Conservation (phyloP, 805 yeast genomes). For the Peterozyma xylosa region DNA sequence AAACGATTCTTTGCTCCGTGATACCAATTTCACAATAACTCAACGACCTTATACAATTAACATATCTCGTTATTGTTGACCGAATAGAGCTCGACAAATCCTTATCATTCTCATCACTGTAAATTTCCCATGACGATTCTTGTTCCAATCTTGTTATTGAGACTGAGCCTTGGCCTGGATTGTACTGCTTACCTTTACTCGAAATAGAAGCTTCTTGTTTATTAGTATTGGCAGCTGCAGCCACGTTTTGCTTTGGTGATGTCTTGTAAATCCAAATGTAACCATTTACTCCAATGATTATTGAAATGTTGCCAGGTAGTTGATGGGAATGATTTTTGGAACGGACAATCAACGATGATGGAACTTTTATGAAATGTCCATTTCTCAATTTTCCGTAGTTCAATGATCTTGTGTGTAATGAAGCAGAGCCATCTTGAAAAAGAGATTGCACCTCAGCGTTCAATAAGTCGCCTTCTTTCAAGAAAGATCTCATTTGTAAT, state of each 20-base stretch:
- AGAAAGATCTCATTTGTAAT: slow-evolving; percentile 86
- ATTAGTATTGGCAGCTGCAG: slow-evolving; percentile 18
- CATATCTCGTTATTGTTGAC: slow-evolving; percentile 75
- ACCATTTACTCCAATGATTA: slow-evolving; percentile 92
- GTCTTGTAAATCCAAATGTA: slow-evolving; percentile 87
- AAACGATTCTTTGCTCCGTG: slow-evolving; percentile 68
- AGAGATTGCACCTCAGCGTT: slow-evolving; percentile 94
- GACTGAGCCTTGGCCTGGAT: slow-evolving; percentile 52
- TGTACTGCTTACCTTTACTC: slow-evolving; percentile 25
- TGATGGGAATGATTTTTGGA: slow-evolving; percentile 82
- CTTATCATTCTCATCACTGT: slow-evolving; percentile 79
- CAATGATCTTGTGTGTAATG: slow-evolving; percentile 89
- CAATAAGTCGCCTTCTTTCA: slow-evolving; percentile 92
- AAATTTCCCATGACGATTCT: slow-evolving; percentile 85
- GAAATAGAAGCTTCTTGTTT: slow-evolving; percentile 5
- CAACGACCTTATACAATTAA: slow-evolving; percentile 75
- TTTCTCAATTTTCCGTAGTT: slow-evolving; percentile 93
- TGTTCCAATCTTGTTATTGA: slow-evolving; percentile 85
- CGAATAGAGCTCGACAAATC: slow-evolving; percentile 53
- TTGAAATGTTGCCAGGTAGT: slow-evolving; percentile 90
- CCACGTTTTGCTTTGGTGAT: slow-evolving; percentile 15
- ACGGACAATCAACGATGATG: slow-evolving; percentile 74
- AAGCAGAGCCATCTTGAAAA: slow-evolving; percentile 85
- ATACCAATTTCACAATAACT: slow-evolving; percentile 84
- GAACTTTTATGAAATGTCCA: slow-evolving; percentile 77